Base-by-base conservation (phyloP, 345 rosid species). In the Sisymbrium irio region DNA sequence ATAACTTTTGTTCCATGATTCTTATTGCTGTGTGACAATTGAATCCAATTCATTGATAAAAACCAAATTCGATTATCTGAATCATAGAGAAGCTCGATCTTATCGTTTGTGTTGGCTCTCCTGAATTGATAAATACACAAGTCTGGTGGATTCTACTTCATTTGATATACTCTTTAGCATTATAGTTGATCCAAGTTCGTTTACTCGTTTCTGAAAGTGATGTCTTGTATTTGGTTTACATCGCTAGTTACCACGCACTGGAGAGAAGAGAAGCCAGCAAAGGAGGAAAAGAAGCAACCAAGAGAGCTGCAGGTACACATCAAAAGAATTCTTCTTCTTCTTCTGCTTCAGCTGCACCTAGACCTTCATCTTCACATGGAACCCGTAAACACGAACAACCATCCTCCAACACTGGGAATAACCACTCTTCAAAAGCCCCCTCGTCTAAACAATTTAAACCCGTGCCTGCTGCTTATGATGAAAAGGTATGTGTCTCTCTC, bases 241-340 rank as follows among this genome's bases (percentile, higher is more conserved):
- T 65, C 22, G 14, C n/a, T 68, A 96, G 98, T 75, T 96, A 96
- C 78, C 89, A 90, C 45, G 87, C 98, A 66, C 9, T 83, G 77
- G 99, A 92, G 82, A 89, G 98, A 77, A 90, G 99, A 78, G 99
- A 90, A 74, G 71, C 92, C 66, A 77, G 83, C 82, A 96, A 84
- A 72, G 98, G 99, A 76, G 99, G 96, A 9, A 96, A 90, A 82
- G 98, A 96, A 70, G 84, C 84, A 27, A 73, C 68, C 80, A 96
- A 87, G 81, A 92, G 90, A 83, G 73, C 84, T 66, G 82, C 85
- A 69, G 66, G 83, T 25, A 66, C 92, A 27, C 95, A 85, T 62
- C 68, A 91, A 69, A 96, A 85, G 75, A 77, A 76, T 71, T 76
- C 86, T 50, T 79, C 90, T 49, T 49, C 56, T 46, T 77, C 89